Evolutionary conservation across 75 land plant species (phyloP).

Genomic region (Cryptomeria japonica): DNA sequence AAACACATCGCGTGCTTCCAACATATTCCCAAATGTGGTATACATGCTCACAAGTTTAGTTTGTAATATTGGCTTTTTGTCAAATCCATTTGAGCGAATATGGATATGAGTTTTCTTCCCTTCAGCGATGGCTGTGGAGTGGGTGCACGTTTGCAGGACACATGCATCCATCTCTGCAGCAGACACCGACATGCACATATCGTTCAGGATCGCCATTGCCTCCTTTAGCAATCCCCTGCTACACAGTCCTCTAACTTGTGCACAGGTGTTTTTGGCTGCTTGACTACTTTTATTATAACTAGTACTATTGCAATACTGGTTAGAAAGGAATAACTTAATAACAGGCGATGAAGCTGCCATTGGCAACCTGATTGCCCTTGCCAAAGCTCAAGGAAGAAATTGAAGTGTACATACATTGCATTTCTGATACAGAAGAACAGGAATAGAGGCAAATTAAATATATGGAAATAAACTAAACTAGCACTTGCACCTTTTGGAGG

Average conservation of each 20-base stretch:
- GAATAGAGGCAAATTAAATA: too few species aligned
- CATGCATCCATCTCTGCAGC: slow-evolving; percentile 19
- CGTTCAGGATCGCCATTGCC: not conserved
- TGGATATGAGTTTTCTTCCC: slow-evolving; percentile 35
- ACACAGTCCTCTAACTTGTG: not conserved
- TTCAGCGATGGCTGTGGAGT: slow-evolving; percentile 3
- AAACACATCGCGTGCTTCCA: slow-evolving; percentile 23
- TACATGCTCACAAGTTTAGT: slow-evolving; percentile 50
- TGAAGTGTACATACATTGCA: not conserved
- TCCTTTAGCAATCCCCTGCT: not conserved
- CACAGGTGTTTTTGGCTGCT: not conserved
- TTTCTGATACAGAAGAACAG: too few species aligned
- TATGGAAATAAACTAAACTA: too few species aligned
- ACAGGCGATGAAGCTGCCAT: not conserved
- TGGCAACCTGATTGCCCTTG: not conserved
- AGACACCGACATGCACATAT: not conserved
- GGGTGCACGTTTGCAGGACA: slow-evolving; percentile 36
- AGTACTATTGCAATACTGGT: not conserved
- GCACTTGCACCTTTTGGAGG: too few species aligned
- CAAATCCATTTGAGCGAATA: slow-evolving; percentile 31
- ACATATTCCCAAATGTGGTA: slow-evolving; percentile 19
- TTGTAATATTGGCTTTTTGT: slow-evolving; percentile 38
- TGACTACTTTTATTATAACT: not conserved
- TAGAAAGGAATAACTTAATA: not conserved
- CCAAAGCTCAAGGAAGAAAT: not conserved